phyloP scores from a whole-genome alignment of 2,329 filamentous ascomycete genomes.

The Hypoxylon sp. region DNA sequence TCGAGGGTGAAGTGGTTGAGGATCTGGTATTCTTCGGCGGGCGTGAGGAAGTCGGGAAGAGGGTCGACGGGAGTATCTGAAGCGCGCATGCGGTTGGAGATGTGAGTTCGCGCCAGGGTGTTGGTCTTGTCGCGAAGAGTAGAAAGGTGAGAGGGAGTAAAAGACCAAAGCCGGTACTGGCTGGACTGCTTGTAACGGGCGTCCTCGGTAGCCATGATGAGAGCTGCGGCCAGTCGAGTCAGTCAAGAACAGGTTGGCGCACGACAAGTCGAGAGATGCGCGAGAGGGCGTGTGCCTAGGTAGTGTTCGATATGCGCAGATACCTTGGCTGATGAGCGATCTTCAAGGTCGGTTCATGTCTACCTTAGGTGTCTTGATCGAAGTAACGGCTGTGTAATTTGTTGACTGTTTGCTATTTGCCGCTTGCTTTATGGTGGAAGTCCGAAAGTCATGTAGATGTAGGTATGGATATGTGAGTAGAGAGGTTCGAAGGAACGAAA shows the following conservation, averaged over 20 bases:
- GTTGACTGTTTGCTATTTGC: too few species aligned
- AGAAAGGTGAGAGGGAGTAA: conserved; percentile 75
- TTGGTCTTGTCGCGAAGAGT: conserved; percentile 82
- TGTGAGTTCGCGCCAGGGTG: conserved; percentile 71
- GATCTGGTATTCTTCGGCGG: conserved; percentile 82
- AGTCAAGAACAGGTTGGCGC: background rate
- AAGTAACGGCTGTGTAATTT: too few species aligned
- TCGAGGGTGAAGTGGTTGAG: conserved; percentile 78
- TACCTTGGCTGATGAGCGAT: background rate
- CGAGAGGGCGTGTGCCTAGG: background rate
- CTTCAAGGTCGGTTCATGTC: background rate
- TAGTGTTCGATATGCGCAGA: background rate
- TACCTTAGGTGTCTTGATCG: too few species aligned
- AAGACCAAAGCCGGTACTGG: conserved; percentile 93
- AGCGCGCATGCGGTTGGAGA: conserved; percentile 61
- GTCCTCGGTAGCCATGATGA: conserved; percentile 80
- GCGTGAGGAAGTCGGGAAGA: conserved; percentile 79
- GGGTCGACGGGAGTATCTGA: conserved; percentile 59
- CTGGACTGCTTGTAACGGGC: conserved; percentile 88
- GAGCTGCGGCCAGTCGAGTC: background rate
- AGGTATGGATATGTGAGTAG: background rate
- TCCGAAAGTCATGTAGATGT: too few species aligned
- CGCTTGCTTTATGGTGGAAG: too few species aligned
- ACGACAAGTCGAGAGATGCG: background rate
- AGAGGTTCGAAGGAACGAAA: background rate